Evolutionary conservation across 257 asterid species (phyloP), one percentile per base, ranked within the genome.

Genomic region (Rhazya stricta): DNA sequence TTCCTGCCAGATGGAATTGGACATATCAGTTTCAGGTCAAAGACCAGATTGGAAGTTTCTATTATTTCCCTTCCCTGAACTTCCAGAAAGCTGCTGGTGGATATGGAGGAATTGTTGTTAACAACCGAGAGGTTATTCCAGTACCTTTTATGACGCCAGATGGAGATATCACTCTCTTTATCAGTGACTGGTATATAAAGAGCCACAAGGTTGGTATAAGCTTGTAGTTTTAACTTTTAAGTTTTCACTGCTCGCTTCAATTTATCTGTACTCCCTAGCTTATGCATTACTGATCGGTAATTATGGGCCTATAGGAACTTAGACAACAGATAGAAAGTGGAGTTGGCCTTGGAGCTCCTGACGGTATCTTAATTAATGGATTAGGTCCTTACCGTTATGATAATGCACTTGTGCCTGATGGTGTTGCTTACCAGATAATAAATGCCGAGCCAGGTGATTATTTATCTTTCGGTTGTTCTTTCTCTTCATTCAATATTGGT

Each of bases 1-100:
- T 94, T 69, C 98, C 97, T 27, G 85, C 92, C 37, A 94, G 98
- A 67, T 91, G 97, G 97, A 94, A 94, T 73, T 94, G 98, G 98
- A 94, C 98, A 1, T 94, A 94, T 83, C 88, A 90, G 80, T 93
- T 93, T 89, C 97, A 93, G 76, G 96, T 91, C 76, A 93, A 93
- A 84, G 97, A 93, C 74, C 98, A 94, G 86, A 91, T 94, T 74
- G 98, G 98, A 62, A 94, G 97, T 79, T 94, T 91, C 96, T 91
- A 82, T 81, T 94, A 91, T 81, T 94, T 94, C 81, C 96, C 93
- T 81, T 86, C 98, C 60, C 85, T 89, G 25, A 80, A 79, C 69
- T 82, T 94, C 78, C 97, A 91, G 74, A 85, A 89, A 81, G 91
- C 97, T 58, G 84, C 91, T 8, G 97, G 97, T 58, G 97, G 97